These are phyloP conservation scores for Aspergillus cavernicola DNA, from an alignment of 495 filamentous ascomycete species.

Conservation along the genomic window DNA sequence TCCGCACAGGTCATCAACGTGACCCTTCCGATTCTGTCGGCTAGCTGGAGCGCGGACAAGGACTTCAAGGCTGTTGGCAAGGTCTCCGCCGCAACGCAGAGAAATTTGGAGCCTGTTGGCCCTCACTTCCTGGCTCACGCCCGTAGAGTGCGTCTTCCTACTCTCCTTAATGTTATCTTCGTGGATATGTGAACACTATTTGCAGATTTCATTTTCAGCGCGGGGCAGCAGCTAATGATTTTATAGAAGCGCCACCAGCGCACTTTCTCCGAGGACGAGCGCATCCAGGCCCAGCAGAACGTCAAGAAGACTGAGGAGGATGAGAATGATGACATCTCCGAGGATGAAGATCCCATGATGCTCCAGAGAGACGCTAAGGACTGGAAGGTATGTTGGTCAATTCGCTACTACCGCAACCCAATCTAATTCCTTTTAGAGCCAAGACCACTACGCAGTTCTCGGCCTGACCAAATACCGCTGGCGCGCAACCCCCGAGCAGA, in stretches of 20 bases:
- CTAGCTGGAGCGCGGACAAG: conserved; percentile 83
- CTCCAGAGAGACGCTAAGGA: conserved; percentile 92
- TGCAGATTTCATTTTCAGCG: no score
- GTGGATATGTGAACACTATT: no score
- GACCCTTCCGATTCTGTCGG: conserved; percentile 71
- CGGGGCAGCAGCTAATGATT: conserved; percentile 21
- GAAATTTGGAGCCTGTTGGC: conserved; percentile 90
- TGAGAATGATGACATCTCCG: conserved; percentile 83
- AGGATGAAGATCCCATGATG: conserved; percentile 87
- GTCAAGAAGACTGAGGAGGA: conserved; percentile 96
- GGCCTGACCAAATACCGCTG: conserved; percentile 89
- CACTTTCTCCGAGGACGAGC: conserved; percentile 97
- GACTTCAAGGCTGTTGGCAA: conserved; percentile 79
- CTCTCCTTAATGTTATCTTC: background rate
- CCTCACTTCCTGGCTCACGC: conserved; percentile 98
- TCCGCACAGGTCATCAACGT: conserved; percentile 43
- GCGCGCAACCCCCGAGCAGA: conserved; percentile 92
- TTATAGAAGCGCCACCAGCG: conserved; percentile 81
- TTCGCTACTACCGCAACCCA: background rate
- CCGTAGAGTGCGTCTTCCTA: conserved; percentile 62
- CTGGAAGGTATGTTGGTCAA: conserved; percentile 74
- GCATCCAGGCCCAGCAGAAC: conserved; percentile 88
- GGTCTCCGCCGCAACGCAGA: conserved; percentile 66
- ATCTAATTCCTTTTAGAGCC: conserved; percentile 52
- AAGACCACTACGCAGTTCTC: conserved; percentile 98